These are phyloP conservation scores for Colletotrichum lindemuthianum DNA, from an alignment of 2,329 filamentous ascomycete genomes.

Conservation along the genomic window DNA sequence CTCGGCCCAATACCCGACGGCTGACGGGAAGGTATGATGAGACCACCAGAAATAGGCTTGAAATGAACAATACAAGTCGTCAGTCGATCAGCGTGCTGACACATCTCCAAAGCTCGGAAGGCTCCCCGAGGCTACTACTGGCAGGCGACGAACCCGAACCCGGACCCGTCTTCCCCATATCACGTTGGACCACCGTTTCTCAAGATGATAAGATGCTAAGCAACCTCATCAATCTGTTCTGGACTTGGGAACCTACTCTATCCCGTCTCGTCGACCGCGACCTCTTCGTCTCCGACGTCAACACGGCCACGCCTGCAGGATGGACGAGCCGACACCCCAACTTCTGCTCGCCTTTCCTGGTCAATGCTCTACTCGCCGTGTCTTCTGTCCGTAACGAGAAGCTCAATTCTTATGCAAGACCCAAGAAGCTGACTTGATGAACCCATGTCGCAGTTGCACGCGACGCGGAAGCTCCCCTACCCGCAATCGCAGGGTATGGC, in stretches of 20 bases:
- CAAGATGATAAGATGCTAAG: conserved; percentile 35
- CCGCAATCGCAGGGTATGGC: neutral
- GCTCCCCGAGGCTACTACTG: neutral
- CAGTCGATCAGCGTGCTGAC: no score
- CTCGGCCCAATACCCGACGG: neutral
- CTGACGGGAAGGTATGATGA: neutral
- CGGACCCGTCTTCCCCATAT: conserved; percentile 30
- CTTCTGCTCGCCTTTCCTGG: conserved; percentile 40
- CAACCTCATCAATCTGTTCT: conserved; percentile 38
- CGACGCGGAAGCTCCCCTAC: neutral
- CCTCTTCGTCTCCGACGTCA: conserved; percentile 35
- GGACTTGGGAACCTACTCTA: conserved; percentile 40
- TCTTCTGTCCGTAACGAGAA: conserved; percentile 34
- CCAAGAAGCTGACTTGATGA: neutral
- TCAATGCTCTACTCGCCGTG: conserved; percentile 39
- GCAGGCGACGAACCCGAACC: neutral
- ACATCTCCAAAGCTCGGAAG: neutral
- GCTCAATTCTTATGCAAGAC: no score
- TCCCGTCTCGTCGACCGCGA: conserved; percentile 34
- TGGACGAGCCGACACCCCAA: neutral
- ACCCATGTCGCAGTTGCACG: conserved; percentile 7
- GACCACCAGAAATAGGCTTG: no score
- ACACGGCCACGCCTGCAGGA: neutral
- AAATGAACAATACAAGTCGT: no score
- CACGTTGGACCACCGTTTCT: conserved; percentile 38